These are phyloP conservation scores for Calonectria ilicicola DNA, from an alignment of 2,329 filamentous ascomycete genomes.

Conservation along the genomic window DNA sequence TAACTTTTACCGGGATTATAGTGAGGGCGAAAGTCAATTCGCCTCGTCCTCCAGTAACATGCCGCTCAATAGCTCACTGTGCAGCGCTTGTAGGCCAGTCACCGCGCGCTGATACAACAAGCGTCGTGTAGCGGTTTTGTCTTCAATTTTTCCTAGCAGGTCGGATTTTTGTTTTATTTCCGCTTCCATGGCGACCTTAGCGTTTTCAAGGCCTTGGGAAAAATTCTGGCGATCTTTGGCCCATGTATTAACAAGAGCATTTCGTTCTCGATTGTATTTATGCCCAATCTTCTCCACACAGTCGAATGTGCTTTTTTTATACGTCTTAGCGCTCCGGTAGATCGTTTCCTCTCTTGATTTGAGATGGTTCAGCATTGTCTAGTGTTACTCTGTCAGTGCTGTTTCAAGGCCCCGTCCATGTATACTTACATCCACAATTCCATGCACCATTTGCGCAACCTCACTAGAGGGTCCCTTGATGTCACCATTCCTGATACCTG, in stretches of 20 bases:
- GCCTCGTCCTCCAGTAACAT: constrained; percentile 1
- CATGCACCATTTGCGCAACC: constrained; percentile 34
- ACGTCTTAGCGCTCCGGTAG: constrained; percentile 33
- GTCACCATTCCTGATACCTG: neutral
- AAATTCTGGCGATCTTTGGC: constrained; percentile 36
- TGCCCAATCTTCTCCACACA: constrained; percentile 39
- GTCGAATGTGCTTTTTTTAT: constrained; percentile 32
- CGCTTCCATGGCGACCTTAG: constrained; percentile 21
- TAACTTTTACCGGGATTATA: neutral
- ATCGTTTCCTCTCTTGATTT: constrained; percentile 35
- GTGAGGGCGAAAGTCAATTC: neutral
- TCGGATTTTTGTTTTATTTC: constrained; percentile 11
- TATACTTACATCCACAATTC: constrained; percentile 41
- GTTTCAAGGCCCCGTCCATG: neutral
- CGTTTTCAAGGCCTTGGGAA: constrained; percentile 9
- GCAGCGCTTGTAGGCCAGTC: constrained; percentile 36
- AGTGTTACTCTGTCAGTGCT: constrained; percentile 25
- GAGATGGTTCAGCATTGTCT: constrained; percentile 41
- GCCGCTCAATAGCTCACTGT: constrained; percentile 30
- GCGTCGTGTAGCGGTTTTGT: constrained; percentile 25
- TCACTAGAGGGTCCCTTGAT: constrained; percentile 14
- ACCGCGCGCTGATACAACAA: constrained; percentile 33
- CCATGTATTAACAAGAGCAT: constrained; percentile 26
- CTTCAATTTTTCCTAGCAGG: constrained; percentile 22
- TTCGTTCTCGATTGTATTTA: constrained; percentile 36